Conservation (phyloP, 768 basidiomycete species). For the Amanita pallidorosea region DNA sequence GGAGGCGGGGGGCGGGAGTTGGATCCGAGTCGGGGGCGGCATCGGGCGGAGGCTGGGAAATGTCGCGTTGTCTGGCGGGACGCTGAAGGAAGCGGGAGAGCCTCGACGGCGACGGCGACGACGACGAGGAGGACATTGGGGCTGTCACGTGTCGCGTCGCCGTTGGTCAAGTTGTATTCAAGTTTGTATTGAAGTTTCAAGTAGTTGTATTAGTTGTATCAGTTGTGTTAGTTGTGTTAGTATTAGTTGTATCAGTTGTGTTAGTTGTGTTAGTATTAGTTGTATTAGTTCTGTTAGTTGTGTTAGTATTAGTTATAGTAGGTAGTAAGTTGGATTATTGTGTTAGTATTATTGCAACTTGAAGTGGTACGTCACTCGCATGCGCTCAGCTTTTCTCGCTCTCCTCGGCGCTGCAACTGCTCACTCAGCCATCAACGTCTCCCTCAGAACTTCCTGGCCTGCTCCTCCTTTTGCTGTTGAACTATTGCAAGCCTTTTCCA, state of each 20-base stretch:
- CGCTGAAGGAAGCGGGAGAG: background rate
- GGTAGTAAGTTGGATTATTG: too few species aligned
- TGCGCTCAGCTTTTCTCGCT: background rate
- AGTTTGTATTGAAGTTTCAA: too few species aligned
- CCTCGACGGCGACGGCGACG: background rate
- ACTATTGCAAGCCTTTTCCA: slow-evolving; percentile 31
- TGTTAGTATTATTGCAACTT: too few species aligned
- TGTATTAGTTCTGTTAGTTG: too few species aligned
- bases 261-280: too few species aligned
- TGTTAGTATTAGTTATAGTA: too few species aligned
- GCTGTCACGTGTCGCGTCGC: background rate
- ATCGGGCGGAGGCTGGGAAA: background rate
- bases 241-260: too few species aligned
- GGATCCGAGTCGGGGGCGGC: background rate
- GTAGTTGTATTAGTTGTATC: too few species aligned
- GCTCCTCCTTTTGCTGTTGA: slow-evolving; percentile 55
- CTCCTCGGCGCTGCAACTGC: background rate
- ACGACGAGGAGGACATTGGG: too few species aligned
- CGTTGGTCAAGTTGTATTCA: too few species aligned
- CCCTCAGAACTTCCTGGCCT: slow-evolving; percentile 54
- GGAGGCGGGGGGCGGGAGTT: slow-evolving; percentile 22
- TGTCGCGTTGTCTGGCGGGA: background rate
- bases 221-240: too few species aligned
- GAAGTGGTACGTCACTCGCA: too few species aligned
- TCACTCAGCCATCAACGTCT: slow-evolving; percentile 33